phyloP scores from a whole-genome alignment of 139 green algal genomes.

The Coccomyxa sp. region DNA sequence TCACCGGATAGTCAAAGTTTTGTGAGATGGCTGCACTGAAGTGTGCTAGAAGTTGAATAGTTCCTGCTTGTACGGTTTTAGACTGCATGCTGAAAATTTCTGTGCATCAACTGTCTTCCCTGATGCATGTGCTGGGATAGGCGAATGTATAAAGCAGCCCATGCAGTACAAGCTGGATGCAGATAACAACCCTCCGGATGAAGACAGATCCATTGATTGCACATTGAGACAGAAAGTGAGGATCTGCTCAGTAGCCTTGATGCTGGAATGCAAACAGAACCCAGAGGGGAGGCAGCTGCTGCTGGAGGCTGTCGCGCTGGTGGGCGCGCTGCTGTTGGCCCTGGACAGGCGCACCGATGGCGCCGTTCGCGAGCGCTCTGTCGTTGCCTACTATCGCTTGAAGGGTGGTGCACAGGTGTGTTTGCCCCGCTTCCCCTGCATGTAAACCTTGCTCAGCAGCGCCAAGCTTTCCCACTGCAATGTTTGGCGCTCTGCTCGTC shows the following conservation, averaged over 20 bases:
- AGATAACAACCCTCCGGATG: too few species aligned
- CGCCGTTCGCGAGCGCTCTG: not conserved
- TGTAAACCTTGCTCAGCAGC: too few species aligned
- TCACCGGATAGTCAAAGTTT: not conserved
- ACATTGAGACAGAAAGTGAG: too few species aligned
- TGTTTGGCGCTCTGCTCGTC: too few species aligned
- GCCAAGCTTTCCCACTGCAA: too few species aligned
- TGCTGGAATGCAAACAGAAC: not conserved
- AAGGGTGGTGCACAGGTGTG: slow-evolving; percentile 5
- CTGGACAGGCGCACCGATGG: slow-evolving; percentile 5
- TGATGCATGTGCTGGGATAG: too few species aligned
- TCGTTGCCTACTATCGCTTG: slow-evolving; percentile 9
- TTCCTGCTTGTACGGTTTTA: not conserved
- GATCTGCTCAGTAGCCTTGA: not conserved
- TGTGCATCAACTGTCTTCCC: too few species aligned
- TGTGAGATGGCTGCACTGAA: not conserved
- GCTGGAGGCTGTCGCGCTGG: slow-evolving; percentile 10
- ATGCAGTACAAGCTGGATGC: too few species aligned
- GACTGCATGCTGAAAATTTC: not conserved
- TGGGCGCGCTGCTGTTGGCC: slow-evolving; percentile 8
- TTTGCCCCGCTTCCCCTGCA: not conserved
- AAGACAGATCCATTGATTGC: too few species aligned
- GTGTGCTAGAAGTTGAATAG: not conserved
- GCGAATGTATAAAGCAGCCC: too few species aligned
- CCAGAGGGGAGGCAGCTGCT: slow-evolving; percentile 11